phyloP scores from a whole-genome alignment of 139 green algal genomes.

The Closterium sp. region DNA sequence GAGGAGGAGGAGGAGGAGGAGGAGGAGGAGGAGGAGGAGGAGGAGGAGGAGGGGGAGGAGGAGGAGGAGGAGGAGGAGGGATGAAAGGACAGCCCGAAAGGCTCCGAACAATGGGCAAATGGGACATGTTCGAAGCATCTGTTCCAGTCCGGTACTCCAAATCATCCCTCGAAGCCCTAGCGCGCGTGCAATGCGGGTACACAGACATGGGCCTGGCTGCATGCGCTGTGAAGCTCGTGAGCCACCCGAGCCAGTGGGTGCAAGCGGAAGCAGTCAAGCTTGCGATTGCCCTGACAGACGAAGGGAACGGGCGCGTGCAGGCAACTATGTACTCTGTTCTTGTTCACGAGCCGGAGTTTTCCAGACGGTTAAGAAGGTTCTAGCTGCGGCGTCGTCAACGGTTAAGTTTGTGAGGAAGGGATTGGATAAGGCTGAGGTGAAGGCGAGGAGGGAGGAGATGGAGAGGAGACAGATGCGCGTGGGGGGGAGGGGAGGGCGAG shows the following conservation, averaged over 20 bases:
- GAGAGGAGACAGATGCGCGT: not conserved
- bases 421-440: not conserved
- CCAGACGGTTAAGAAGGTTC: not conserved
- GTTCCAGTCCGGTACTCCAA: not conserved
- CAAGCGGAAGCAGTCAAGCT: not conserved
- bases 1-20: not conserved
- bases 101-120: not conserved
- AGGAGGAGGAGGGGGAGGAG: not conserved
- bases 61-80: not conserved
- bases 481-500: not conserved
- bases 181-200: not conserved
- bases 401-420: constrained; percentile 10
- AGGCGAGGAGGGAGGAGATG: constrained; percentile 1
- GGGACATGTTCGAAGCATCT: constrained; percentile 4
- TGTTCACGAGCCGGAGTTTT: not conserved
- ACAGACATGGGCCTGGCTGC: not conserved
- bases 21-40: not conserved
- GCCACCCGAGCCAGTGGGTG: not conserved
- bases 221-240: not conserved
- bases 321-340: not conserved
- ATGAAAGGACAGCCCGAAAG: no score
- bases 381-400: not conserved
- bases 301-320: not conserved
- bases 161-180: not conserved
- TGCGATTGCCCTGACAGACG: not conserved